Evolutionary conservation across 306 rosid genomes (phyloP).

Genomic region (Dryas alaskensis): DNA sequence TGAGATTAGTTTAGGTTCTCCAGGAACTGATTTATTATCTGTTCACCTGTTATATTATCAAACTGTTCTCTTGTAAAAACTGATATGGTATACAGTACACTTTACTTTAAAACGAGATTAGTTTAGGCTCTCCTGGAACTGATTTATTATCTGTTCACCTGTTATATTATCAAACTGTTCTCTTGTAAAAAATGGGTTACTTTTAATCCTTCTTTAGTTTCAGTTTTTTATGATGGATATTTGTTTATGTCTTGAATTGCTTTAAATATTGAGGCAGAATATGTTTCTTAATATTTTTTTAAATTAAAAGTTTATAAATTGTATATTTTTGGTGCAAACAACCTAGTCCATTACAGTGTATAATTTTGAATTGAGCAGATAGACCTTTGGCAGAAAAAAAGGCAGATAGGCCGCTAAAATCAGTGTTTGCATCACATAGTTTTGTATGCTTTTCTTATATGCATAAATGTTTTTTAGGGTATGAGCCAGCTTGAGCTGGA

Average conservation of each 20-base stretch:
- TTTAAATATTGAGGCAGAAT: not conserved
- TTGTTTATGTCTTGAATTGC: not conserved
- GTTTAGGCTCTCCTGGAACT: too few relatives aligned
- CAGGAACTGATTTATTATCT: too few relatives aligned
- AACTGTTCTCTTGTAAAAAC: too few relatives aligned
- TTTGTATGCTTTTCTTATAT: not conserved
- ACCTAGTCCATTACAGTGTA: not conserved
- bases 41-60: too few relatives aligned
- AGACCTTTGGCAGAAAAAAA: not conserved
- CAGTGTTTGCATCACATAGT: not conserved
- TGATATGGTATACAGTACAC: too few relatives aligned
- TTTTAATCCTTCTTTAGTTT: not conserved
- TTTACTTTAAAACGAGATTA: too few relatives aligned
- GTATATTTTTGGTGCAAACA: not conserved
- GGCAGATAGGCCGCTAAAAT: not conserved
- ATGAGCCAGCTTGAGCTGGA: slow-evolving; percentile 99
- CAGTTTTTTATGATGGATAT: not conserved
- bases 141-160: too few relatives aligned
- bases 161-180: too few relatives aligned
- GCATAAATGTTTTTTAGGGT: slow-evolving; percentile 52
- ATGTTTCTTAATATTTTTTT: not conserved
- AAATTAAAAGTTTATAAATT: not conserved
- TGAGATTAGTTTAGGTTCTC: too few relatives aligned
- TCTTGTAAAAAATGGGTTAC: not conserved
- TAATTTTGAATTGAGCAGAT: not conserved